Evolutionary conservation across 1,284 basidiomycete species (phyloP).

Genomic region (Tilletia setariae): DNA sequence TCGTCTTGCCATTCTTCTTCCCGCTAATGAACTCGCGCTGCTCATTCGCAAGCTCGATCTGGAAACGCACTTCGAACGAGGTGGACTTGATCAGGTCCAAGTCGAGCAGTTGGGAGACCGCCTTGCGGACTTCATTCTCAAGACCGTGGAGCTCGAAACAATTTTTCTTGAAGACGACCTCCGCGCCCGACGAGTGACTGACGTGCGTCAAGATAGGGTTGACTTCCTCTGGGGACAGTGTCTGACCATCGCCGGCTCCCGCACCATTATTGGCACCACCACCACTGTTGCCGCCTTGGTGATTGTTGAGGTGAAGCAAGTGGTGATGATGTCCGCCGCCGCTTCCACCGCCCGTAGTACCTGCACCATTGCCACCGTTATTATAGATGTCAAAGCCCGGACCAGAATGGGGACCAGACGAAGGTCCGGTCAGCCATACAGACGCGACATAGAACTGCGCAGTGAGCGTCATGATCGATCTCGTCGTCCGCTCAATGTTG

Average conservation of each 20-base stretch:
- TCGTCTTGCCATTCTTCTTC: constrained; percentile 57
- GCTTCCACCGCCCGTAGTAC: too few species aligned
- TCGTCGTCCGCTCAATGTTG: constrained; percentile 89
- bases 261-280: too few species aligned
- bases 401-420: too few species aligned
- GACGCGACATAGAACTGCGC: constrained; percentile 94
- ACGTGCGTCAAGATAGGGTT: constrained; percentile 81
- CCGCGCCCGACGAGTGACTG: constrained; percentile 80
- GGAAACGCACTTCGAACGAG: constrained; percentile 96
- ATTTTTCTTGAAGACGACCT: constrained; percentile 94
- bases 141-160: constrained; percentile 97
- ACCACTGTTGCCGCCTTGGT: too few species aligned
- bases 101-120: constrained; percentile 81
- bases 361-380: constrained; percentile 54
- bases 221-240: constrained; percentile 78
- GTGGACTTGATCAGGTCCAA: constrained; percentile 88
- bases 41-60: constrained; percentile 95
- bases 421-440: constrained; percentile 80
- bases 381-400: constrained; percentile 87
- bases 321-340: too few species aligned
- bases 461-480: constrained; percentile 90
- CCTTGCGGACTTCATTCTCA: constrained; percentile 83
- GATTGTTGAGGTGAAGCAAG: too few species aligned
- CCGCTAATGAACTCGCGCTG: constrained; percentile 87
- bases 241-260: constrained; percentile 55